These are phyloP conservation scores for Ceratobasidium sp. DNA, from an alignment of 1,284 basidiomycete genomes.

Conservation along the genomic window DNA sequence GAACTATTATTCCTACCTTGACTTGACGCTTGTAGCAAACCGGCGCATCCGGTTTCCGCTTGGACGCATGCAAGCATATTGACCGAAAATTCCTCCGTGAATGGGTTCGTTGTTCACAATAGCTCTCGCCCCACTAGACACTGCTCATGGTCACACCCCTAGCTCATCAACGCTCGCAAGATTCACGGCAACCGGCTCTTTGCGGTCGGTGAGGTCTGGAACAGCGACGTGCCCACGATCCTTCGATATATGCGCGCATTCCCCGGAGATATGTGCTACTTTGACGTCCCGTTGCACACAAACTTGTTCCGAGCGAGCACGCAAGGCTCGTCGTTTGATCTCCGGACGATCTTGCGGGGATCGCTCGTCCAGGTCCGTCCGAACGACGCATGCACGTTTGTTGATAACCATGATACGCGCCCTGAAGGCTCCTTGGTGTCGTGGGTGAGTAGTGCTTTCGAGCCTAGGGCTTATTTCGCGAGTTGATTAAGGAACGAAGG, in stretches of 20 bases:
- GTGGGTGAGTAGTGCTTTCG: conserved; percentile 61
- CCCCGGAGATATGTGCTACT: conserved; percentile 67
- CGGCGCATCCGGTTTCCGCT: conserved; percentile 79
- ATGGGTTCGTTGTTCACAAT: conserved; percentile 60
- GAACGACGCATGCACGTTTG: conserved; percentile 78
- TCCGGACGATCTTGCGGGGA: conserved; percentile 65
- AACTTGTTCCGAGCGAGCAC: conserved; percentile 73
- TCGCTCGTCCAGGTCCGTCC: conserved; percentile 67
- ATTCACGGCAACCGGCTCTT: conserved; percentile 58
- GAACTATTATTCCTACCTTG: conserved; percentile 4
- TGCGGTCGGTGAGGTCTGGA: conserved; percentile 79
- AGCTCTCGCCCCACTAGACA: conserved; percentile 1
- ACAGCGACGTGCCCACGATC: conserved; percentile 45
- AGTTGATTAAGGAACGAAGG: conserved; percentile 53
- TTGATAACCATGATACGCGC: conserved; percentile 82
- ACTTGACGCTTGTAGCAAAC: conserved; percentile 63
- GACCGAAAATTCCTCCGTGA: conserved; percentile 68
- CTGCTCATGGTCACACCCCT: background rate
- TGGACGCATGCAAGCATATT: conserved; percentile 90
- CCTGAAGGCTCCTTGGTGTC: conserved; percentile 62
- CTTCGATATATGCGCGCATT: conserved; percentile 24
- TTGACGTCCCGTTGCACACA: conserved; percentile 79
- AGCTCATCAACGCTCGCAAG: conserved; percentile 53
- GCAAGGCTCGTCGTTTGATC: conserved; percentile 65
- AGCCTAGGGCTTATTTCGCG: background rate